Base-by-base conservation (phyloP, 169 alveolate species). In the Babesia ovata region DNA sequence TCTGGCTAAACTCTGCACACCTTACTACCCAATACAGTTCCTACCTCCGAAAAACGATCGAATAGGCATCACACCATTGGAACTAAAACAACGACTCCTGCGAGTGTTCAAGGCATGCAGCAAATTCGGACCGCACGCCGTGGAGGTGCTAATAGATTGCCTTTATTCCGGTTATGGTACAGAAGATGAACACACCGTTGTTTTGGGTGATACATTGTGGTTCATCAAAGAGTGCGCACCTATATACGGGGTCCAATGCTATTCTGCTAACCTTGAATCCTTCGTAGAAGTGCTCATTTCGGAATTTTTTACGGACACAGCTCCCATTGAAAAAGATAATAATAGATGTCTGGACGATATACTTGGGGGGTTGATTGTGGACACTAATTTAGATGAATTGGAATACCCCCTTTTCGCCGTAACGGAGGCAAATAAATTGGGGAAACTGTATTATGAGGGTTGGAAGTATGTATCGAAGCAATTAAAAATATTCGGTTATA, bases 11-110 rank as follows among this genome's bases (percentile, higher is more conserved):
- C 21, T 70, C 19, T 65, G 52, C 62, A 28, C 83, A 29, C 21
- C 71, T 9, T 83, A 83, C 45, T 83, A 63, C 45, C 90, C 90
- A 13, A 75, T 83, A 59, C 79, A 83, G 33, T 83, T 83, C 63
- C 42, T 26, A 50, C 90, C 86, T 22, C 90, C 90, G 0, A 75
- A 83, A 66, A 73, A 75, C 29, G 90, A 81, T 59, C 56, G 46
- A 17, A 73, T 81, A 10, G 70, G 77, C 29, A 81, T 81, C 24
- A 81, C 24, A n/a, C 85, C 85, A 28, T 19, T 49, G 70, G 66
- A 81, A 57, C 59, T 81, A 48, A 81, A 81, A 67, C 65, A 69
- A n/a, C n/a, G 74, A 19, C 53, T 81, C 16, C 60, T 83, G 16
- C 14, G 36, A 2, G 63, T 49, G 19, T 73, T 75, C 71, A 65